Base-by-base conservation (phyloP, 2,329 filamentous ascomycete genomes). In the Penicillium hordei region DNA sequence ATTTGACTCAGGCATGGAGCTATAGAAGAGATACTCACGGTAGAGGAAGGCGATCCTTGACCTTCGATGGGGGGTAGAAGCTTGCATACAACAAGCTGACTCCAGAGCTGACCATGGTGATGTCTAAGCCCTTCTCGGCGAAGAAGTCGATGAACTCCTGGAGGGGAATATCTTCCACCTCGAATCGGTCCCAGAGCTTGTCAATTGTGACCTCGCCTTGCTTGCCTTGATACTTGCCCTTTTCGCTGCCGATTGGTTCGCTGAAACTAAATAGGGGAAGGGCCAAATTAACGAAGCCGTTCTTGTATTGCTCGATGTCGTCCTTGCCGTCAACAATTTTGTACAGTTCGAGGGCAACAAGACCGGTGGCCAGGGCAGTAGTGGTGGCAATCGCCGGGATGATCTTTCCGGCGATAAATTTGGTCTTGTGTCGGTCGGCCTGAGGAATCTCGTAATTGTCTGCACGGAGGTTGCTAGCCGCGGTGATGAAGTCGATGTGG, bases 321-420 rank as follows among this genome's bases (percentile, higher is more conserved):
- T 84, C 86, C 82, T 99, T 97, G 72, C 92, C 93, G 70, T 97
- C 94, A 45, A 99, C 82, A 62, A 99, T 85, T 86, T 99, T 99
- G 87, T 91, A 97, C 48, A 97, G 80, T 80, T 99, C 94, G 45
- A 99, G 80, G 17, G 95, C 84, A 52, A 99, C 92, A 45, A 99
- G 83, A 58, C 94, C 94, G 3, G 94, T 99, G 13, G 97, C 93
- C 57, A 99, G 82, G 3, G 94, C 93, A 3, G 94, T 99, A 0
- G 94, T 97, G 3, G 94, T 99, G 44, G 94, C 94, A 75, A 99
- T 99, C 45, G 94, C 94, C 23, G 94, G 94, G 65, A 99, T 99
- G 67, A 99, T 99, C 85, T 99, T 99, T 75, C 94, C 94, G 33
- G 94, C 95, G 73, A 99, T 99, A 77, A 99, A 97, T 82, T 99